Conservation (phyloP, 371 early-diverging fungal genomes). For the Phascolomyces articulosus region DNA sequence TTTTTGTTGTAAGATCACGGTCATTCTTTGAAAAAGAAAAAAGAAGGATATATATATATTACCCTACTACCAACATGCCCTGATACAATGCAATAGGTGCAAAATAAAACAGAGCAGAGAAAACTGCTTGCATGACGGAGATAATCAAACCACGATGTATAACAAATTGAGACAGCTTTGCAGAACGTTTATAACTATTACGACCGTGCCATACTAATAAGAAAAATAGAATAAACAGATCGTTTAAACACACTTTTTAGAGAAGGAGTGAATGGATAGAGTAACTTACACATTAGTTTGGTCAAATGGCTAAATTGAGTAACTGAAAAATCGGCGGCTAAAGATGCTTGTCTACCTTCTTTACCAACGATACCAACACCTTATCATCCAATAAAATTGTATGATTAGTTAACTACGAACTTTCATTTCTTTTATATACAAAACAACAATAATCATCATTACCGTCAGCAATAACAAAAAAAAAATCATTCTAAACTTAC, state of each 20-base stretch:
- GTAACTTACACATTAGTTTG: constrained; percentile 70
- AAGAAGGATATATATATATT: constrained; percentile 7
- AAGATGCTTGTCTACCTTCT: constrained; percentile 98
- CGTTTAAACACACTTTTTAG: too few relatives aligned
- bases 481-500: constrained; percentile 26
- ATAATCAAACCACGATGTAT: constrained; percentile 99
- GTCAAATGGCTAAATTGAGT: constrained; percentile 91
- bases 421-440: too few relatives aligned
- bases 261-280: not conserved
- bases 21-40: constrained; percentile 6
- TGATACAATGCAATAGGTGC: constrained; percentile 98
- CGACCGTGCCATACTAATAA: constrained; percentile 97
- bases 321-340: constrained; percentile 98
- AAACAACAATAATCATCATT: too few relatives aligned
- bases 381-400: too few relatives aligned
- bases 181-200: constrained; percentile 94
- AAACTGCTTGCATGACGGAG: constrained; percentile 98
- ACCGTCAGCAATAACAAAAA: constrained; percentile 85
- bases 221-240: too few relatives aligned
- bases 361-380: constrained; percentile 98
- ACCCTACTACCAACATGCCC: constrained; percentile 68
- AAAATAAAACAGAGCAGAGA: constrained; percentile 97
- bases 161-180: constrained; percentile 97
- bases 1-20: too few relatives aligned
- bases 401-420: too few relatives aligned